Percentiles rank a stretch among this genome's conserved stretches.
These are phyloP conservation scores for Populus hybrid DNA, from an alignment of 441 rosid genomes.

Conservation along the genomic window DNA sequence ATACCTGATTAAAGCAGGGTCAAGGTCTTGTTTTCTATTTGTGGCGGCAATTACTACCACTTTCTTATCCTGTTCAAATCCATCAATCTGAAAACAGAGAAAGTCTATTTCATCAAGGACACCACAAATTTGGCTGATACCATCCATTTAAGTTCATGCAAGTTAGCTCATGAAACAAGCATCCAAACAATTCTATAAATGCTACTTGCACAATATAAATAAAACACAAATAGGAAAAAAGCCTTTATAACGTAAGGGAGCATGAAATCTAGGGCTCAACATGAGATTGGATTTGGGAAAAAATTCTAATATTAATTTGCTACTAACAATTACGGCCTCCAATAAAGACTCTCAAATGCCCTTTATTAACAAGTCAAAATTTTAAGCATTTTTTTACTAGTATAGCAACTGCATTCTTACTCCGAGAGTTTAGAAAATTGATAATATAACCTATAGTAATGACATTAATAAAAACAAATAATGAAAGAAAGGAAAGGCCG, in stretches of 20 bases:
- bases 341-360: background rate
- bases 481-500: background rate
- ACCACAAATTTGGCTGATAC: background rate
- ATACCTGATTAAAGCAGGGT: constrained; percentile 87
- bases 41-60: constrained; percentile 92
- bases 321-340: background rate
- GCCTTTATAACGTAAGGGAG: background rate
- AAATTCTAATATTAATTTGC: background rate
- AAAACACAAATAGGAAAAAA: background rate
- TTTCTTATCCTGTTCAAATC: constrained; percentile 91
- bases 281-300: background rate
- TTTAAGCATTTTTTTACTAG: background rate
- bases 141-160: background rate
- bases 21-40: constrained; percentile 92
- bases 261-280: background rate
- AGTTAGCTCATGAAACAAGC: background rate
- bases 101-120: constrained; percentile 7
- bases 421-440: background rate
- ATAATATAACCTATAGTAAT: background rate
- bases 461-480: background rate
- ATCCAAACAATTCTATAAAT: background rate
- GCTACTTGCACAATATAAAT: background rate
- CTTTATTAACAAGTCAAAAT: background rate
- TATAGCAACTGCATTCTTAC: background rate
- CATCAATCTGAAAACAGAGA: constrained; percentile 62